These are phyloP conservation scores for Nicotiana paniculata DNA, from an alignment of 257 asterid genomes.

Conservation along the genomic window DNA sequence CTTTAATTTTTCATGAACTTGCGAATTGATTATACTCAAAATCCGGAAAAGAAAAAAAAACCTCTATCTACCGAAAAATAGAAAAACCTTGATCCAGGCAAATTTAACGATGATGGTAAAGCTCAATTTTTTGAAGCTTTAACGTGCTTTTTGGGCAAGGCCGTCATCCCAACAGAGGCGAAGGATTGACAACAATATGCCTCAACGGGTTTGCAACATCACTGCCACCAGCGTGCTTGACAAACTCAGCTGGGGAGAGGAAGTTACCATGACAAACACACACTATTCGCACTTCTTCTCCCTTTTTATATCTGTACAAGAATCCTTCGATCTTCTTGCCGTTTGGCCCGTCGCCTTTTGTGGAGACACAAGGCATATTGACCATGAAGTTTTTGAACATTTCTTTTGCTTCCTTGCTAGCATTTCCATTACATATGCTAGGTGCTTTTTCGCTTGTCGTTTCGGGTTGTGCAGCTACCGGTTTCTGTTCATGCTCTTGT, in stretches of 20 bases:
- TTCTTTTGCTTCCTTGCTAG: constrained; percentile 16
- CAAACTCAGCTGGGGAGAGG: constrained; percentile 71
- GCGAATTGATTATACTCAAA: background rate
- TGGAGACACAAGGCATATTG: constrained; percentile 66
- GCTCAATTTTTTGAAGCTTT: background rate
- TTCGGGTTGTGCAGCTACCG: background rate
- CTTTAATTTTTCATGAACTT: background rate
- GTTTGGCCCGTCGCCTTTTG: constrained; percentile 44
- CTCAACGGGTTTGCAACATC: constrained; percentile 65
- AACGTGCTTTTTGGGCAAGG: background rate
- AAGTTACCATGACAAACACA: constrained; percentile 83
- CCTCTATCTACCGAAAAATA: background rate
- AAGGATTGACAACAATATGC: constrained; percentile 63
- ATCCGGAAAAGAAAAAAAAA: background rate
- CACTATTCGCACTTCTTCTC: constrained; percentile 70
- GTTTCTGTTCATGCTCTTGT: background rate
- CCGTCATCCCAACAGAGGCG: constrained; percentile 29
- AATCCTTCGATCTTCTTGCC: constrained; percentile 59
- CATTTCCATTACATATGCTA: background rate
- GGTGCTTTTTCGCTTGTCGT: constrained; percentile 8
- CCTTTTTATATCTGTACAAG: constrained; percentile 52
- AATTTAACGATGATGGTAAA: background rate
- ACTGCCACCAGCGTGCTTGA: constrained; percentile 67
- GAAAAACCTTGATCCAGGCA: background rate
- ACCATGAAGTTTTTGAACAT: constrained; percentile 27